Percentiles rank a stretch among this genome's conserved stretches.
Evolutionary conservation across 2,329 filamentous ascomycete genomes (phyloP).

Genomic region (Penicillium aurantiogriseum): DNA sequence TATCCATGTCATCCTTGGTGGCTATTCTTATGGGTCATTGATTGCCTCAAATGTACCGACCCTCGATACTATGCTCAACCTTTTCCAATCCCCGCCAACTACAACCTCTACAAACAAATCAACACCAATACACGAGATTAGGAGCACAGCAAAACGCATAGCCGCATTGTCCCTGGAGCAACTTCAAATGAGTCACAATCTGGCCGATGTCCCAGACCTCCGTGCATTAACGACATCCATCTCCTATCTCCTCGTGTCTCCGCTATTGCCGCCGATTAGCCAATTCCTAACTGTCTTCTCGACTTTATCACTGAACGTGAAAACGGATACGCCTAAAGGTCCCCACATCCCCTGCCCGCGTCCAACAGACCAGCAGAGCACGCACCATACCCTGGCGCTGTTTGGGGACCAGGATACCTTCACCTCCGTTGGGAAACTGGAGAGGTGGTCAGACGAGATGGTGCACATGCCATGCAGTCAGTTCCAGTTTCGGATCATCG

Average conservation of each 20-base stretch:
- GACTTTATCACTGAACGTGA: conserved; percentile 37
- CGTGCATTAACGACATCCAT: conserved; percentile 25
- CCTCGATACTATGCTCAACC: conserved; percentile 56
- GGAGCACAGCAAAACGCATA: conserved; percentile 66
- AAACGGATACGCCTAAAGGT: conserved; percentile 26
- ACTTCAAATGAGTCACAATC: conserved; percentile 22
- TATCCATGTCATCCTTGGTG: conserved; percentile 60
- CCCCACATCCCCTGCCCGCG: conserved; percentile 34
- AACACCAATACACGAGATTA: conserved; percentile 65
- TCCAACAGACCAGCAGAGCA: conserved; percentile 56
- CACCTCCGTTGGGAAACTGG: conserved; percentile 63
- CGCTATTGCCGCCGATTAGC: conserved; percentile 56
- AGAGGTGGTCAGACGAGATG: conserved; percentile 63
- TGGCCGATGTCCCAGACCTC: conserved; percentile 3
- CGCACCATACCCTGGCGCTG: conserved; percentile 63
- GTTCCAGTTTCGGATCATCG: conserved; percentile 52
- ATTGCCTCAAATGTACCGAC: conserved; percentile 70
- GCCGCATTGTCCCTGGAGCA: conserved; percentile 61
- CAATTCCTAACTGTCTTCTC: conserved; percentile 63
- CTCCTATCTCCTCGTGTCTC: conserved; percentile 63
- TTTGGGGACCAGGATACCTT: conserved; percentile 77
- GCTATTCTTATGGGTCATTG: conserved; percentile 90
- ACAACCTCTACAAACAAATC: conserved; percentile 50
- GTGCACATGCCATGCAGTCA: conserved; percentile 42
- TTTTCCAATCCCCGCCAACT: conserved; percentile 53